Base-by-base conservation (phyloP, 495 filamentous ascomycete species). In the Pyrenopolyporus hunteri region DNA sequence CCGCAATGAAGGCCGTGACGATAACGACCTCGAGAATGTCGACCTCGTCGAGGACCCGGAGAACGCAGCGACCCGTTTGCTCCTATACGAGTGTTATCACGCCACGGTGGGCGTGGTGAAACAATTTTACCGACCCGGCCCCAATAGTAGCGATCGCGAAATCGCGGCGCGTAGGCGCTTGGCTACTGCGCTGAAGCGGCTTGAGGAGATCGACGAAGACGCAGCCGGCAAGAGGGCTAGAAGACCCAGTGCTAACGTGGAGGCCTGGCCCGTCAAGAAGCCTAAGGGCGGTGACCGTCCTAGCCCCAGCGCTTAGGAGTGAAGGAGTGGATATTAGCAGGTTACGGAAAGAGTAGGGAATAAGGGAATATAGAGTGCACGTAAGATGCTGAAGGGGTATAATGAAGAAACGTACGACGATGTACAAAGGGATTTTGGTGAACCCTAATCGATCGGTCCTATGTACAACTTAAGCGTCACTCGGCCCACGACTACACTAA, bases 41-140 rank as follows among this genome's bases (percentile, higher is more conserved):
- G 59, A 68, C 10, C 51, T 78, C 3, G 69, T 82, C 42, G 72
- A 78, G 23, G 76, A 75, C 47, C 47, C 46, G 8, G 70, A 70
- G 14, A 72, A 66, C 39, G 75, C 71, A 1, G 31, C 46, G 13
- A 56, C 66, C 3, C 70, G 81, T 17, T 46, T 79, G 7, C 58
- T 83, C 11, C 61, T 83, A 2, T 83, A 83, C 67, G 69, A 75
- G 46, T 76, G 76, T 47, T 83, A 80, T 63, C 77, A 81, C 57
- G 73, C 79, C 3, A 70, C 74, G 1, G 73, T 74, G 5, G 53
- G 49, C 45, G 72, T 83, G 0, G 80, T 82, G 10, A 62, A 64
- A 36, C 75, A 80, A 35, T 78, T 82, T 57, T 83, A 82, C 63
- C 62, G 80, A 17, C 77, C 80, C 0, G 71, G 71, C 8, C 59